Percentiles rank a stretch among this genome's conserved stretches.
phyloP scores from a whole-genome alignment of 352 stramenopile species.

The Globisporangium nagaii region DNA sequence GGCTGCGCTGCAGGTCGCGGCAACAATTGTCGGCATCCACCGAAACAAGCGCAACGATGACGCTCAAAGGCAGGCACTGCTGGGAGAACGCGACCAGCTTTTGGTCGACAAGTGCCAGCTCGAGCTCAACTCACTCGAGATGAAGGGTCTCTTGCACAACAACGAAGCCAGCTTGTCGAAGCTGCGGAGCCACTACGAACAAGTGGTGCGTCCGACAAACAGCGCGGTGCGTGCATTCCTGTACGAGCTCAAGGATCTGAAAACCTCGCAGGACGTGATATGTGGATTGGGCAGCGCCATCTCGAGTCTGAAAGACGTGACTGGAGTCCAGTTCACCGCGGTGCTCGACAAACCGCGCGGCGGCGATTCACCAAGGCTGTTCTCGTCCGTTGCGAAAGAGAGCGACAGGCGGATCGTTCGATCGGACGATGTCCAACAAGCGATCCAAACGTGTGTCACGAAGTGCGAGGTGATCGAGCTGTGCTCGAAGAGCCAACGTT shows the following conservation, averaged over 20 bases:
- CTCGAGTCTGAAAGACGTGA: background rate
- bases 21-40: background rate
- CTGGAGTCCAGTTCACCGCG: background rate
- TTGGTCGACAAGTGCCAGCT: slow-evolving; percentile 6
- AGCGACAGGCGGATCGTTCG: background rate
- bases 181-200: background rate
- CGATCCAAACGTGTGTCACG: background rate
- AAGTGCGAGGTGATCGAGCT: background rate
- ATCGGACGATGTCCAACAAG: slow-evolving; percentile 1
- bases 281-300: background rate
- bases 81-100: background rate
- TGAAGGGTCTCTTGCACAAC: slow-evolving; percentile 10
- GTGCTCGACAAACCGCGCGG: background rate
- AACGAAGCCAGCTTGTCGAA: slow-evolving; percentile 1
- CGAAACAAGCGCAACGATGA: background rate
- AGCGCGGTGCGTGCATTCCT: background rate
- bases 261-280: background rate
- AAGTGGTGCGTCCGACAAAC: background rate
- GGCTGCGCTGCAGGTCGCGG: background rate
- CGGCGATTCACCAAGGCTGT: background rate
- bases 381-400: background rate
- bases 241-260: background rate
- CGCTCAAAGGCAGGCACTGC: background rate
- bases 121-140: slow-evolving; percentile 11
- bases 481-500: background rate